A percentile compares a stretch with the other conserved stretches of the same genome.
phyloP scores from a whole-genome alignment of 768 basidiomycete species.

The Lepiota brunneoincarnata region DNA sequence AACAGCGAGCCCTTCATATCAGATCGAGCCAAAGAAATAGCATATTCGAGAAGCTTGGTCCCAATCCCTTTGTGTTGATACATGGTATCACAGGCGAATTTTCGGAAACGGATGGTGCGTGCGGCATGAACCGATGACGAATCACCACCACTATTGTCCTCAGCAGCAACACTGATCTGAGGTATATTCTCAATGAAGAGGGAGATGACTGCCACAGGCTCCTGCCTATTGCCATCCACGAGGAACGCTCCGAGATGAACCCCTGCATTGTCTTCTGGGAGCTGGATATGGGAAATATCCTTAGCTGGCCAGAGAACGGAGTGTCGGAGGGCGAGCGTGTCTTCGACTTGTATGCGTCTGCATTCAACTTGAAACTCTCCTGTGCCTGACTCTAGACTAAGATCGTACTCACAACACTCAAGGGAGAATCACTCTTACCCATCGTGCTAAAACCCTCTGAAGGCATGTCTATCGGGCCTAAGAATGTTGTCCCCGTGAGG shows the following conservation, averaged over 20 bases:
- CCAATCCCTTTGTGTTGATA: slow-evolving; percentile 55
- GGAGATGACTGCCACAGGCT: slow-evolving; percentile 54
- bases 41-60: slow-evolving; percentile 41
- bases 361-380: slow-evolving; percentile 2
- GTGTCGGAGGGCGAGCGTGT: slow-evolving; percentile 52
- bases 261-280: slow-evolving; percentile 50
- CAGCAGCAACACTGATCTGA: slow-evolving; percentile 2
- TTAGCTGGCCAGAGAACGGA: slow-evolving; percentile 56
- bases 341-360: slow-evolving; percentile 32
- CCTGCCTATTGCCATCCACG: slow-evolving; percentile 18
- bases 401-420: background rate
- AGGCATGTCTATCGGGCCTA: slow-evolving; percentile 3
- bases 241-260: slow-evolving; percentile 58
- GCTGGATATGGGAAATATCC: slow-evolving; percentile 43
- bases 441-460: background rate
- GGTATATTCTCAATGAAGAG: slow-evolving; percentile 46
- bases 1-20: slow-evolving; percentile 38
- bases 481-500: slow-evolving; percentile 9
- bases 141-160: too few relatives aligned
- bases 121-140: slow-evolving; percentile 11
- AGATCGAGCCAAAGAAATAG: slow-evolving; percentile 34
- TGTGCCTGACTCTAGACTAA: background rate
- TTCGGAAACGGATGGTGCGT: slow-evolving; percentile 49
- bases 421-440: background rate
- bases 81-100: slow-evolving; percentile 55